Conservation (phyloP, 2,329 filamentous ascomycete species). For the Microdochium nivale region DNA sequence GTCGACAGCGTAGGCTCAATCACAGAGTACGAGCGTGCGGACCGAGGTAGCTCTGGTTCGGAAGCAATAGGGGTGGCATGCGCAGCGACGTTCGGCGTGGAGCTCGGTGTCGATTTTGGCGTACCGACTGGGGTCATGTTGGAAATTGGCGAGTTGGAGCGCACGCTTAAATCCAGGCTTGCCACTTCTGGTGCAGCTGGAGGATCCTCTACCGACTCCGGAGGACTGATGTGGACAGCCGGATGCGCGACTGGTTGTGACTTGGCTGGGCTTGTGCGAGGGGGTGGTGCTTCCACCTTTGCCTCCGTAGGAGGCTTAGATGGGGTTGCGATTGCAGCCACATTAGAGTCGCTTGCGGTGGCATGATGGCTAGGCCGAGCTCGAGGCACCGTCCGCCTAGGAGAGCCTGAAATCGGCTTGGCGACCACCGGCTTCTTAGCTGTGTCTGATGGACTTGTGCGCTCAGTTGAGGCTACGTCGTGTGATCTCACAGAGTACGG, state of each 20-base stretch:
- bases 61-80: background rate
- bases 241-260: conserved; percentile 1
- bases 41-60: background rate
- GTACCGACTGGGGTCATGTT: conserved; percentile 24
- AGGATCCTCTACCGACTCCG: conserved; percentile 42
- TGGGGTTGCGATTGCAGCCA: conserved; percentile 30
- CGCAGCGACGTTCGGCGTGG: background rate
- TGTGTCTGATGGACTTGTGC: conserved; percentile 35
- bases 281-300: conserved; percentile 3
- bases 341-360: conserved; percentile 41
- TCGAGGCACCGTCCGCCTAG: conserved; percentile 39
- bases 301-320: conserved; percentile 2
- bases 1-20: conserved; percentile 8
- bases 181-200: conserved; percentile 40
- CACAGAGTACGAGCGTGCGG: conserved; percentile 1
- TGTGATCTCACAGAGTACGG: conserved; percentile 56
- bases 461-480: conserved; percentile 29
- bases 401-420: conserved; percentile 43
- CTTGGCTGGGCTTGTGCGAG: conserved; percentile 22
- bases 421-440: conserved; percentile 39
- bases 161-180: conserved; percentile 19
- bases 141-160: conserved; percentile 8
- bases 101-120: conserved; percentile 20
- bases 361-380: conserved; percentile 37
- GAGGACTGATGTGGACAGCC: conserved; percentile 28